Percentiles rank a stretch among this genome's conserved stretches.
phyloP scores from a whole-genome alignment of 2,329 filamentous ascomycete species.

The Fusarium sororula region DNA sequence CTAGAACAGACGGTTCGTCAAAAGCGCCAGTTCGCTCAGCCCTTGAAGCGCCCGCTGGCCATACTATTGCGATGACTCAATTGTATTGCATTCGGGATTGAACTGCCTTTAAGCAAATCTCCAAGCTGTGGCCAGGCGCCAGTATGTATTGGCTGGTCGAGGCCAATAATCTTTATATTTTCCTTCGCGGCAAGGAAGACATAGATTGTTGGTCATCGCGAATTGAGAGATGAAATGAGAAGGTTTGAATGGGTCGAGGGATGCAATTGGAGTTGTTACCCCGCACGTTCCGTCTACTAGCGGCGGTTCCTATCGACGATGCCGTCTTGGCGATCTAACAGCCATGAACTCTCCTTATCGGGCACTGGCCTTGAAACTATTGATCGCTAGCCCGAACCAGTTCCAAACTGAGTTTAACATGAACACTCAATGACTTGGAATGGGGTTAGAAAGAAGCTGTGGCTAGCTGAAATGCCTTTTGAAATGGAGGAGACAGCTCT shows the following conservation, averaged over 20 bases:
- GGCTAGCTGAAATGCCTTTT: background rate
- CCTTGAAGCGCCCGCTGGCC: accelerated
- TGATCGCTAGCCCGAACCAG: background rate
- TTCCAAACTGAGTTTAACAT: background rate
- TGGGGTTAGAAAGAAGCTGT: background rate
- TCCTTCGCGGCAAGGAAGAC: too few relatives aligned
- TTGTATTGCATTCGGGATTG: too few relatives aligned
- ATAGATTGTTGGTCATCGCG: too few relatives aligned
- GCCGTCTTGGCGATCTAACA: background rate
- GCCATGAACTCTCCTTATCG: background rate
- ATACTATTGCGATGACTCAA: too few relatives aligned
- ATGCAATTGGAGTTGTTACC: too few relatives aligned
- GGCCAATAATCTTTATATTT: accelerated
- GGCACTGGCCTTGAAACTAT: background rate
- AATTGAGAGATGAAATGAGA: too few relatives aligned
- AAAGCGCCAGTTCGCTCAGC: accelerated
- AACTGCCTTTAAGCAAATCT: accelerated
- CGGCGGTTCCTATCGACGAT: background rate
- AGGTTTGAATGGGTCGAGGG: too few relatives aligned
- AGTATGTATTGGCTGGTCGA: too few relatives aligned
- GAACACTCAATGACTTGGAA: background rate
- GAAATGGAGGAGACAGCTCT: background rate
- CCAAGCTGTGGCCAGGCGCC: accelerated
- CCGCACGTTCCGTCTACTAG: background rate
- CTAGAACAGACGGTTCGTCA: accelerated